Evolutionary conservation across 345 rosid species (phyloP), one percentile per base, ranked within the genome.

Genomic region (Excoecaria cochinchinensis): DNA sequence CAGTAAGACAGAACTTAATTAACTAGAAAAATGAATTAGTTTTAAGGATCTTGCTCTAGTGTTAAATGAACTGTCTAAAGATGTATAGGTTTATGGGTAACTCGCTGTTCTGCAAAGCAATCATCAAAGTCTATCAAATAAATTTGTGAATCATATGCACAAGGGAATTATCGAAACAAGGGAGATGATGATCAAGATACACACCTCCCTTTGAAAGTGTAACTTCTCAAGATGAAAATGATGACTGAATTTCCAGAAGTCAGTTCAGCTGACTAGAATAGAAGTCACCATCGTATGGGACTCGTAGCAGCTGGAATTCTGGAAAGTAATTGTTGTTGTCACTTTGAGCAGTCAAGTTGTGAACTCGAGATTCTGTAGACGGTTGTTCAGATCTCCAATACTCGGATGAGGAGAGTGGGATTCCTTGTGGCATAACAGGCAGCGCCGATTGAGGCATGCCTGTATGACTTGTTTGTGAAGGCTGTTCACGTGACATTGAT

Each of bases 211-310:
- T 46, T 10, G 36, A 1, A 21, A 21, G 70, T 51, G 58, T 31
- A 67, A 38, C 48, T 53, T 21, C 24, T 44, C 46, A 57, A 25
- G 36, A 40, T 21, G 25, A 36, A 65, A 64, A 55, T 39, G 47
- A 46, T 13, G 65, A 16, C 10, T 69, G 31, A 51, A 25, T 12
- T 42, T 40, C 48, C 3, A 31, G 39, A 39, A 44, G 44, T 89
- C 82, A 90, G 81, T 85, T 85, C 76, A 87, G 65, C 57, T 81
- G 84, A 70, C 74, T 82, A 69, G 84, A 76, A 79, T 83, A 83
- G 74, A 82, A 89, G 81, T 75, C 82, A 31, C 53, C 40, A 24
- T 87, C 90, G 51, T 83, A 85, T 1, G 87, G 80, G 47, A 74
- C 62, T 73, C 81, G 77, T 55, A 79, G 73, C 70, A 77, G 83